Base-by-base conservation (phyloP, 305 asterid genomes). In the Solanum hybrid region DNA sequence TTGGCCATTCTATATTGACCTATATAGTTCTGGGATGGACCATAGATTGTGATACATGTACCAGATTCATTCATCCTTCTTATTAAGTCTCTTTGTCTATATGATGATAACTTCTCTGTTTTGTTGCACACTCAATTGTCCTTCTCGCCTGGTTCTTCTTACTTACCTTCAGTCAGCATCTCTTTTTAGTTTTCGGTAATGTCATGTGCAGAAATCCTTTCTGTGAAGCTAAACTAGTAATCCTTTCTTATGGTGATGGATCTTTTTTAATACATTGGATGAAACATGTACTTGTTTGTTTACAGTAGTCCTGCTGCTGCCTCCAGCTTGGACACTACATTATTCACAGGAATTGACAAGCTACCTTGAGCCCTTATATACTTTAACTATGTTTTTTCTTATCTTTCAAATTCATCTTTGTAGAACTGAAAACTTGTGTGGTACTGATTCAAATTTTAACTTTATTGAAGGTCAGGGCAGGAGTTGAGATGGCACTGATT, bases 401-500 rank as follows among this genome's bases (percentile, higher is more conserved):
- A 51, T 84, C 46, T 84, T 84, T 56, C 76, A 31, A 22, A 4
- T 12, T 56, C 42, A 60, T 56, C 31, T 85, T 85, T 85, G 87
- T 85, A 22, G 32, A 85, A 56, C 22, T 32, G 32, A 60, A 87
- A 85, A 72, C 10, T 84, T 34, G 36, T 87, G 73, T 79, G 90
- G 32, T 56, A 90, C 89, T 92, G 76, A 94, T 91, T 87, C 35
- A 38, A 34, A 86, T 51, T 92, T 77, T 90, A 64, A 92, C 90
- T 88, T 86, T 87, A 90, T 87, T 95, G 95, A 93, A 96, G 99
- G 99, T 95, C 90, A 94, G 99, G 92, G 99, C 98, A 88, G 98
- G 99, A 90, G 93, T 96, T 40, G 98, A 96, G 95, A 96, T 96
- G 99, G 99, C 99, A 88, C 89, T 96, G 92, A 96, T 95, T 88